Conservation (phyloP, 2,329 filamentous ascomycete genomes). For the Pseudogymnoascus sp. region DNA sequence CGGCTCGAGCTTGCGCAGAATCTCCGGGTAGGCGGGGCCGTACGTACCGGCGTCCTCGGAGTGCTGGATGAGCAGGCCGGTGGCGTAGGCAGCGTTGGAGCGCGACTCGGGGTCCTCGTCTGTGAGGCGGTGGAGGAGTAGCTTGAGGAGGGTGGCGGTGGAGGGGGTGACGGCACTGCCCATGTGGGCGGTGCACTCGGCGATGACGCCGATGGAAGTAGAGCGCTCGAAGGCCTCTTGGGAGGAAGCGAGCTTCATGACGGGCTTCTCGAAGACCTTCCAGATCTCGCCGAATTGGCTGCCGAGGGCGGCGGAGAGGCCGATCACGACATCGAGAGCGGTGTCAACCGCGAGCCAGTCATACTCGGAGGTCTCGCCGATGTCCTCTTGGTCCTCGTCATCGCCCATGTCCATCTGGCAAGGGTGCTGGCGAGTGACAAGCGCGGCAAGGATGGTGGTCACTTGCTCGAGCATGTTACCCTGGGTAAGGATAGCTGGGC, state of each 20-base stretch:
- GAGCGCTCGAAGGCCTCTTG: conserved; percentile 81
- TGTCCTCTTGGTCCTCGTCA: conserved; percentile 66
- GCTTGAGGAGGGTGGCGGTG: conserved; percentile 66
- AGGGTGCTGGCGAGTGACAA: conserved; percentile 83
- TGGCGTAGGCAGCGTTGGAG: conserved; percentile 89
- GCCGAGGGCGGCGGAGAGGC: conserved; percentile 74
- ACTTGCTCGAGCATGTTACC: conserved; percentile 66
- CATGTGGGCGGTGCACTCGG: conserved; percentile 83
- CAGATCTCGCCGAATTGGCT: conserved; percentile 75
- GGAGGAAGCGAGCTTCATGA: conserved; percentile 80
- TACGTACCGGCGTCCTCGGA: conserved; percentile 65
- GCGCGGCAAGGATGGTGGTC: conserved; percentile 62
- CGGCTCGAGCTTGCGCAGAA: conserved; percentile 79
- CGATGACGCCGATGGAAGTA: conserved; percentile 82
- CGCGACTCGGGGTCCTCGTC: conserved; percentile 89
- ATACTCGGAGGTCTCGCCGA: conserved; percentile 78
- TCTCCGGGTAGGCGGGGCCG: conserved; percentile 63
- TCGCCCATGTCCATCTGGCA: conserved; percentile 87
- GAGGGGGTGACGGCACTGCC: conserved; percentile 70
- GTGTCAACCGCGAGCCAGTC: conserved; percentile 97
- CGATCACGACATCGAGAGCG: conserved; percentile 81
- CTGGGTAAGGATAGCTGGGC: conserved; percentile 72
- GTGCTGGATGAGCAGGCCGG: conserved; percentile 74
- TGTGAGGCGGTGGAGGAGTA: conserved; percentile 75
- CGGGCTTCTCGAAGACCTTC: conserved; percentile 91